Percentiles rank a stretch among this genome's conserved stretches.
Evolutionary conservation across 2,329 filamentous ascomycete species (phyloP).

Genomic region (Torrubiellomyces zombiae): DNA sequence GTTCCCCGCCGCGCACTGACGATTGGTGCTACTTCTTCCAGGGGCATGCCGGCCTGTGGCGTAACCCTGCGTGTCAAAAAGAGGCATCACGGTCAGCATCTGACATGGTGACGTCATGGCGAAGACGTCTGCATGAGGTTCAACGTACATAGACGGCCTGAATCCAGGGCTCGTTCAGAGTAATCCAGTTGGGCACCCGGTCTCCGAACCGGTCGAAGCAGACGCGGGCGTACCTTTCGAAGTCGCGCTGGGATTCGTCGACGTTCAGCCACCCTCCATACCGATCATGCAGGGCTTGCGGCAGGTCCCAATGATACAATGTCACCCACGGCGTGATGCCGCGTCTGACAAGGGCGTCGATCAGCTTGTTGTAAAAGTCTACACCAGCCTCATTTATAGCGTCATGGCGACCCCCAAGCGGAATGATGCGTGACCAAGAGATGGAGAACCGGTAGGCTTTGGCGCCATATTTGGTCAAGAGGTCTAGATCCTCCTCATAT

Average conservation of each 20-base stretch:
- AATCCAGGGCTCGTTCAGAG: conserved; percentile 22
- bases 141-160: conserved; percentile 16
- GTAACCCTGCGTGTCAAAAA: conserved; percentile 12
- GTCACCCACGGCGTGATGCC: conserved; percentile 46
- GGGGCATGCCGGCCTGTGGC: conserved; percentile 18
- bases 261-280: conserved; percentile 19
- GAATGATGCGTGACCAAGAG: conserved; percentile 50
- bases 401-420: conserved; percentile 44
- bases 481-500: conserved; percentile 35
- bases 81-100: too few relatives aligned
- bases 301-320: conserved; percentile 46
- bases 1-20: conserved; percentile 8
- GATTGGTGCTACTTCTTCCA: conserved; percentile 10
- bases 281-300: conserved; percentile 17
- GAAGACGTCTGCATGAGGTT: not conserved
- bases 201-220: conserved; percentile 24
- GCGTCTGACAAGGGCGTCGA: conserved; percentile 37
- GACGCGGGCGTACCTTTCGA: conserved; percentile 18
- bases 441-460: conserved; percentile 48
- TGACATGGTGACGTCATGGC: too few relatives aligned
- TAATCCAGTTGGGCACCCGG: conserved; percentile 21
- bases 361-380: conserved; percentile 40
- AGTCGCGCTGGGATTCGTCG: conserved; percentile 15
- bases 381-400: conserved; percentile 45
- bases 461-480: conserved; percentile 40